Percentiles rank a stretch among this genome's conserved stretches.
These are phyloP conservation scores for Zoysia pacifica DNA, from an alignment of 176 grass and related monocot species.

Conservation along the genomic window DNA sequence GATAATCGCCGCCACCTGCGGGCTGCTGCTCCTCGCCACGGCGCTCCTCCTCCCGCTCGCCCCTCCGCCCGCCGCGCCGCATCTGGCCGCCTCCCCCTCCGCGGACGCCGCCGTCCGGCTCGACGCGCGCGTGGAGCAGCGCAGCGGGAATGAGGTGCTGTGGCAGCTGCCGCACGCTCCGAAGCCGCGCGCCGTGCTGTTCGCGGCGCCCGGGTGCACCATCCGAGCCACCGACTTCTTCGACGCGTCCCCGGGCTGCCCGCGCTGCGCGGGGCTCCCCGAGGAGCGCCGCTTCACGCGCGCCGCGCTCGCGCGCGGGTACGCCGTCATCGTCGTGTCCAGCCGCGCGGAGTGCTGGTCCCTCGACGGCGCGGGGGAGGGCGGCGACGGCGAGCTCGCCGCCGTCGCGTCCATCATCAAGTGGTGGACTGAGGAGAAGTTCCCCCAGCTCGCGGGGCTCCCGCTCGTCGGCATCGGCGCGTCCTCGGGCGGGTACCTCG, in stretches of 20 bases:
- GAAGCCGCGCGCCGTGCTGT: conserved; percentile 57
- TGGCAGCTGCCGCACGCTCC: conserved; percentile 62
- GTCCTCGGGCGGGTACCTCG: conserved; percentile 79
- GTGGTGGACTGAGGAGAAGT: conserved; percentile 54
- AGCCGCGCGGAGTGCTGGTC: conserved; percentile 81
- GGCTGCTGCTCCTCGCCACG: conserved; percentile 46
- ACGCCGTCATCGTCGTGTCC: conserved; percentile 71
- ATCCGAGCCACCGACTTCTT: conserved; percentile 84
- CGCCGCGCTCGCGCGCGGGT: conserved; percentile 60
- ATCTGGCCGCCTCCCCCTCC: not conserved
- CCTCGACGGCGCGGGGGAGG: not conserved
- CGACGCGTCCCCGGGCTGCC: conserved; percentile 68
- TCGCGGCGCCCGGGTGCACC: conserved; percentile 80
- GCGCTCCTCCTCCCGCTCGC: conserved; percentile 32
- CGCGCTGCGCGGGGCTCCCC: conserved; percentile 69
- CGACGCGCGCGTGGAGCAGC: conserved; percentile 49
- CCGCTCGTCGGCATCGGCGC: conserved; percentile 71
- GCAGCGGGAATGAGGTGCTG: conserved; percentile 76
- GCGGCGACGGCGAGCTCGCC: conserved; percentile 43
- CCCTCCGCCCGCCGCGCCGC: not conserved
- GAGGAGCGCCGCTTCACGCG: conserved; percentile 81
- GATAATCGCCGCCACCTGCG: conserved; percentile 30
- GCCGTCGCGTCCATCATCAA: conserved; percentile 72
- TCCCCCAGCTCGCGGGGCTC: conserved; percentile 55
- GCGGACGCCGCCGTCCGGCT: conserved; percentile 37